A percentile compares a stretch with the other conserved stretches of the same genome.
Evolutionary conservation across 1,284 basidiomycete genomes (phyloP).

Genomic region (Ceratobasidium sp.): DNA sequence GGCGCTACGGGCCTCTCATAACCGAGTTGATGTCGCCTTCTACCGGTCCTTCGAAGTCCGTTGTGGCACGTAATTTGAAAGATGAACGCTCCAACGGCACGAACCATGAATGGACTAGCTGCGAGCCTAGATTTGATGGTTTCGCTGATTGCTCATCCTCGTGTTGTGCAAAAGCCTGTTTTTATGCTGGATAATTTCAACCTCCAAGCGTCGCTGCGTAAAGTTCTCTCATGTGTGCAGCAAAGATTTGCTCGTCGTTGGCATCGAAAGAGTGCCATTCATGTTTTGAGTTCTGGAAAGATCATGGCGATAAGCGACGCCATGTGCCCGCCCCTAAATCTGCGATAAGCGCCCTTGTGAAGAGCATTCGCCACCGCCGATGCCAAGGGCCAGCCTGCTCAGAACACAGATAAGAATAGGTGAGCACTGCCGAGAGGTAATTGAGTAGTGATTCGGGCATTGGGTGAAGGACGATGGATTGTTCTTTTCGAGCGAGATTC

Average conservation of each 20-base stretch:
- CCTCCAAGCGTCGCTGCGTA: too few species aligned
- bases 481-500: not conserved
- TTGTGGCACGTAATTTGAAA: not conserved
- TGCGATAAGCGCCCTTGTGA: not conserved
- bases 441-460: not conserved
- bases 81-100: not conserved
- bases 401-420: not conserved
- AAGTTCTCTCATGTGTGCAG: too few species aligned
- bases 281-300: too few species aligned
- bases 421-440: not conserved
- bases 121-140: not conserved
- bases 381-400: not conserved
- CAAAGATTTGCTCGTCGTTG: too few species aligned
- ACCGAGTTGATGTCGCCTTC: not conserved
- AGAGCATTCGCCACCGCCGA: too few species aligned
- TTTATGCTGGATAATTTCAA: not conserved
- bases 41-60: not conserved
- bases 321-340: not conserved
- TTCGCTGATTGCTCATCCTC: not conserved
- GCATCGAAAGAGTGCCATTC: too few species aligned
- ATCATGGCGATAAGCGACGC: too few species aligned
- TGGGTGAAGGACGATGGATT: not conserved
- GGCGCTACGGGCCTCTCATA: not conserved
- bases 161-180: too few species aligned
- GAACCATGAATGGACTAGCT: not conserved